Evolutionary conservation across 2,329 filamentous ascomycete genomes (phyloP), one percentile per base, ranked within the genome.

Genomic region (Drechslerella coelobrocha): DNA sequence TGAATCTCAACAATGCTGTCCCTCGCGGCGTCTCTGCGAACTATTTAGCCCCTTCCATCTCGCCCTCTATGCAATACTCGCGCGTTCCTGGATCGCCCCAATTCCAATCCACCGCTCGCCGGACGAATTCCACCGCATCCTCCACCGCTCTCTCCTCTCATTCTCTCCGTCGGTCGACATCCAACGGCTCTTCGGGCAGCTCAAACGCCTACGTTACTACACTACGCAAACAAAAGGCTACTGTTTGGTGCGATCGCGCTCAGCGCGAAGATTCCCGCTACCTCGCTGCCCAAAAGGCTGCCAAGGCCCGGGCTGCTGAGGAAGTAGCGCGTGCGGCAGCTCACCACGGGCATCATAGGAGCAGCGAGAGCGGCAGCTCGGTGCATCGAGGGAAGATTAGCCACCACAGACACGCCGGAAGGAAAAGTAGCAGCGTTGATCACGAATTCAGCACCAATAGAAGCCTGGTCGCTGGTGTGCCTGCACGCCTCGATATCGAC

Each of bases 151-250:
- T 51, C 27, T 51, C 47, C 12, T 27, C 47, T 2, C 24, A 27
- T 19, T 71, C 66, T 10, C 47, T 71, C 27, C 57, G 59, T 31
- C 59, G 66, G 9, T 71, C 66, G 17, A 47, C 66, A 2, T 71
- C 66, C 12, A 71, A 71, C 39, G 66, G 59, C 41, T 71, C 66
- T 1, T 71, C 66, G 24, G 66, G 66, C 19, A 71, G 59, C 23
- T 71, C 89, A 1, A 84, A 84, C n/a, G 88, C 91, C 73, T 99
- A 99, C 79, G 94, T 99, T 55, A 92, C 94, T 34, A 84, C 97
- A n/a, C 88, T 99, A 81, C 87, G 94, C 73, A 93, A 92, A 78
- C 94, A 99, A 80, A 97, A 97, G 79, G 94, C 92, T 29, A 99
- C 94, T 0, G 94, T 99, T 2, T 99, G 94, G 94, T 97, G 92